Percentiles rank a stretch among this genome's conserved stretches.
phyloP scores from a whole-genome alignment of 2,329 filamentous ascomycete species.

The Fusarium hainanense region DNA sequence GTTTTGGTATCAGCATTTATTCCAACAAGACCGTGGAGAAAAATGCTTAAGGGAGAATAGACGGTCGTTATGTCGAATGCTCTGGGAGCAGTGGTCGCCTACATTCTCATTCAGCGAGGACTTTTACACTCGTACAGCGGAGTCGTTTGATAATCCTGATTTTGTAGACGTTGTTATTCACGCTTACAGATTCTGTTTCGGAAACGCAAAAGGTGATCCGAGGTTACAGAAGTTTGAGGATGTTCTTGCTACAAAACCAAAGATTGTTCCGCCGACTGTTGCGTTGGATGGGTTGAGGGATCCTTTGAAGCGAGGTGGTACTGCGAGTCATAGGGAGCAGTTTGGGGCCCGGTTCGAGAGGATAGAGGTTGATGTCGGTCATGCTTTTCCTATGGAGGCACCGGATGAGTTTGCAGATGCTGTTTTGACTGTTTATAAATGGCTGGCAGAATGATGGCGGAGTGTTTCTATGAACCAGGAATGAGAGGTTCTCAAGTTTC shows the following conservation, averaged over 20 bases:
- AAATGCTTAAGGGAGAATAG: not conserved
- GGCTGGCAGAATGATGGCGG: not conserved
- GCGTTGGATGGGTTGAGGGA: not conserved
- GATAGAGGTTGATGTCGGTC: slow-evolving; percentile 1
- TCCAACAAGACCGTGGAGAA: slow-evolving; percentile 3
- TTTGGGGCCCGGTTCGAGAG: not conserved
- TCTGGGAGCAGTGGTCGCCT: slow-evolving; percentile 20
- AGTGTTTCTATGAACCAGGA: not conserved
- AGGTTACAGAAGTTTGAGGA: slow-evolving; percentile 1
- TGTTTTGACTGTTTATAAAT: not conserved
- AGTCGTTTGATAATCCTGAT: slow-evolving; percentile 11
- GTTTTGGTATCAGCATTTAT: slow-evolving; percentile 20
- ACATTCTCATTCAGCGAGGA: slow-evolving; percentile 3
- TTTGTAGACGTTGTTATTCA: slow-evolving; percentile 16
- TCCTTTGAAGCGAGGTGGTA: slow-evolving; percentile 7
- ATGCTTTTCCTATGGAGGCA: slow-evolving; percentile 18
- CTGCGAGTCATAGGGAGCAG: not conserved
- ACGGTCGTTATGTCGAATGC: slow-evolving; percentile 3
- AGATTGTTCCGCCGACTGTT: slow-evolving; percentile 3
- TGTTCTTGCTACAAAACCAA: not conserved
- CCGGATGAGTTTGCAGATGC: not conserved
- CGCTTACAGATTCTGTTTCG: slow-evolving; percentile 19
- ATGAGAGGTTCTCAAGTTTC: not conserved
- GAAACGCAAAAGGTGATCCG: not conserved
- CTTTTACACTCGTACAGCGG: slow-evolving; percentile 6